These are phyloP conservation scores for Colletotrichum incanum DNA, from an alignment of 2,329 filamentous ascomycete species.

Conservation along the genomic window DNA sequence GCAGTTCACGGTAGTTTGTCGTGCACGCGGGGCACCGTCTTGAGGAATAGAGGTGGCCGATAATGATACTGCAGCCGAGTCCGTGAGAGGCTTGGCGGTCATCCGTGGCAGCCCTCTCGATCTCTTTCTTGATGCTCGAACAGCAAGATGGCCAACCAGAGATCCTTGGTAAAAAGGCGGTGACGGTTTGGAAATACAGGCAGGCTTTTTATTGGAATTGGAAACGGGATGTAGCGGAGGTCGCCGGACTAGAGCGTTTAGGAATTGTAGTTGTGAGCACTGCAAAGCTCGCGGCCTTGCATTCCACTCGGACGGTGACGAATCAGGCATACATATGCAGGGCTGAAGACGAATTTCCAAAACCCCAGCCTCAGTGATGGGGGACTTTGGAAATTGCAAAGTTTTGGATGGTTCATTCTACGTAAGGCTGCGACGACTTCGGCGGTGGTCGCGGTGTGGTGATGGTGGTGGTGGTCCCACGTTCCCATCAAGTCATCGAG, in stretches of 20 bases:
- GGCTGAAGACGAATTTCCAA: neutral
- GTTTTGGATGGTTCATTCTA: neutral
- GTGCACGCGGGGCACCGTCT: neutral
- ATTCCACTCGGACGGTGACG: neutral
- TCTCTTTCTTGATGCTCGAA: neutral
- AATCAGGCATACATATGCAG: neutral
- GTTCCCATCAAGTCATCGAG: neutral
- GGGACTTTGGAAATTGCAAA: constrained; percentile 5
- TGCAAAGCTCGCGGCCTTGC: neutral
- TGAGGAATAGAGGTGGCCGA: neutral
- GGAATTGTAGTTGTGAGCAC: neutral
- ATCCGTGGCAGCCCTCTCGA: neutral
- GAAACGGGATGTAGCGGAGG: neutral
- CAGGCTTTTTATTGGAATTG: neutral
- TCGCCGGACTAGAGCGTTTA: neutral
- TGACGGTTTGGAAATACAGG: neutral
- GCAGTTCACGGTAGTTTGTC: neutral
- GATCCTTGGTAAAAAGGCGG: neutral
- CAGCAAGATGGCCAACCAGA: neutral
- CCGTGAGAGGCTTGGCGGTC: neutral
- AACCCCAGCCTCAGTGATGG: neutral
- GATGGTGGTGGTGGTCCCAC: neutral
- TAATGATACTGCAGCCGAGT: neutral
- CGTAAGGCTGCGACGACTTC: neutral
- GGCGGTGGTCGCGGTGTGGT: neutral